phyloP scores from a whole-genome alignment of 306 rosid genomes.

The Begonia peltatifolia region DNA sequence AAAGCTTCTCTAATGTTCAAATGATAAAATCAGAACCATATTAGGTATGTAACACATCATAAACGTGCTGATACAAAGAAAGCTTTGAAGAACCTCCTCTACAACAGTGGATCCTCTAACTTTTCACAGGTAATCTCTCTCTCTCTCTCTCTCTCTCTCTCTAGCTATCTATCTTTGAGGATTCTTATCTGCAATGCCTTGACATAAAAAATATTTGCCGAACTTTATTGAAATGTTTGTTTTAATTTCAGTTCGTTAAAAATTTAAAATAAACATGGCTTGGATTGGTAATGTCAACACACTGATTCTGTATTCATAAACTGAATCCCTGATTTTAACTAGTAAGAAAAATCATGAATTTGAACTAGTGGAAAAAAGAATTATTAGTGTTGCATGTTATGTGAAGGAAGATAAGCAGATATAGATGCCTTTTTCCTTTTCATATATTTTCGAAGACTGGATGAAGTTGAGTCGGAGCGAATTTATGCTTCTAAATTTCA shows the following conservation, averaged over 20 bases:
- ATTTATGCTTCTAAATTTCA: too few species aligned
- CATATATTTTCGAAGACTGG: too few species aligned
- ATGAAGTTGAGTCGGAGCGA: too few species aligned
- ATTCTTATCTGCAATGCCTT: neutral
- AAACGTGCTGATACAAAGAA: slow-evolving; percentile 83
- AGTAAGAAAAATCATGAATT: too few species aligned
- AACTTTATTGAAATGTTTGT: neutral
- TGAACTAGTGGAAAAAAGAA: too few species aligned
- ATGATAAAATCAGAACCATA: slow-evolving; percentile 33
- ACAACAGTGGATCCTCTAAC: slow-evolving; percentile 29
- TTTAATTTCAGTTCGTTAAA: neutral
- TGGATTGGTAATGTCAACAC: too few species aligned
- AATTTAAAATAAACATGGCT: too few species aligned
- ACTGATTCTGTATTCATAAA: too few species aligned
- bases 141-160: neutral
- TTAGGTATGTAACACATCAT: slow-evolving; percentile 50
- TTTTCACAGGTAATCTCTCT: neutral
- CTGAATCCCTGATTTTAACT: too few species aligned
- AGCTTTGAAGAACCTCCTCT: slow-evolving; percentile 66
- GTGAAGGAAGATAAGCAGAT: too few species aligned
- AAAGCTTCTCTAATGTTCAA: neutral
- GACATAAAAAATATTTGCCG: neutral
- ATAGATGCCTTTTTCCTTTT: too few species aligned
- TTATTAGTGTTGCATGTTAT: too few species aligned
- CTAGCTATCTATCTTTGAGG: neutral